Evolutionary conservation across 257 asterid genomes (phyloP), one percentile per base, ranked within the genome.

Genomic region (Euphrasia confusa): DNA sequence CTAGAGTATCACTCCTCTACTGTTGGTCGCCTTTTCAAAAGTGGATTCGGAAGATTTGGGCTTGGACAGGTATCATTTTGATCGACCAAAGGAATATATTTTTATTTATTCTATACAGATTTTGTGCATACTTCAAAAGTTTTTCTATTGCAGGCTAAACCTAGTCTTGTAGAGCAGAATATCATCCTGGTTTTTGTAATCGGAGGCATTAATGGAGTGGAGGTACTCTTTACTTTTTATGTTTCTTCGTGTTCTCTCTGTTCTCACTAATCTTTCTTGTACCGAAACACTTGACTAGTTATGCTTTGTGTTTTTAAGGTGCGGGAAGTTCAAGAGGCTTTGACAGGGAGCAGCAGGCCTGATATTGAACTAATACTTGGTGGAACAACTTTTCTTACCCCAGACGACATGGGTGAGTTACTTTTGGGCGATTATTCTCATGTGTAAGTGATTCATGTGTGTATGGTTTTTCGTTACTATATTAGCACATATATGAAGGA

Each of bases 1-100:
- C 64, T 93, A 73, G 95, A 89, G 72, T 83, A 93, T 78, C 99
- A 93, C 68, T 87, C 99, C 18, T 89, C 99, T 54, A 78, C 99
- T 8, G 99, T 93, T 55, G 99, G 99, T 10, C 85, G 99, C 58
- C 94, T 93, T 63, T 89, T 93, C 18, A 93, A 93, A 74, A 93
- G 96, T 59, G 99, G 99, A 27, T 89, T 93, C 28, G 97, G 97
- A 72, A 85, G 99, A 76, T 83, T 93, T 65, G 99, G 99, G 70
- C 94, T 93, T 55, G 97, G 96, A 66, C 97, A 87, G 99, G 99
- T 87, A 79, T 58, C 48, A 5, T 5, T 55, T 60, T 48, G 28
- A 5, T 7, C 1, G 15, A 63, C 39, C 67, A 48, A 14, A 53
- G 56, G 26, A 8, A 63, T 58, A 30, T 47, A 5, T 42, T 35